A percentile compares a stretch with the other conserved stretches of the same genome.
Evolutionary conservation across 108 stramenopile species (phyloP).

Genomic region (Cyclotella atomus): DNA sequence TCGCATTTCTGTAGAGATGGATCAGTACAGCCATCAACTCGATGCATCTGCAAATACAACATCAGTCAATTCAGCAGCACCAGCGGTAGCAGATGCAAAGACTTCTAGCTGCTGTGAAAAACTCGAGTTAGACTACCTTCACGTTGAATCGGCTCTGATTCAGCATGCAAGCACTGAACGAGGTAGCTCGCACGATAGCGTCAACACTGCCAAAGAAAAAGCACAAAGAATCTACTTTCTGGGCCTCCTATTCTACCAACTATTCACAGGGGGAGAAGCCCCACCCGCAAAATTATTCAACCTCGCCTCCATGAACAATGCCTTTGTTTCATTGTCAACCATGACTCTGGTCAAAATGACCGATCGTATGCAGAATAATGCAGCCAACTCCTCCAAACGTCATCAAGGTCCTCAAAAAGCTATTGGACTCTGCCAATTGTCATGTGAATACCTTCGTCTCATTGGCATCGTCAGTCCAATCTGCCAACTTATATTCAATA

Average conservation of each 20-base stretch:
- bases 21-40: too few species aligned
- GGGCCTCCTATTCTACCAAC: not conserved
- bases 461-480: not conserved
- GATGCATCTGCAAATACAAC: too few species aligned
- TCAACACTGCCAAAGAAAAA: not conserved
- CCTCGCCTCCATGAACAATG: not conserved
- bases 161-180: not conserved
- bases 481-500: slow-evolving; percentile 2
- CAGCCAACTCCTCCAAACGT: not conserved
- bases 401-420: not conserved
- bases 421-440: not conserved
- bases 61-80: too few species aligned
- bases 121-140: too few species aligned
- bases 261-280: not conserved
- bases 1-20: too few species aligned
- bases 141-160: not conserved
- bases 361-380: not conserved
- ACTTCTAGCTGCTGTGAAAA: too few species aligned
- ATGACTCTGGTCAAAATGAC: not conserved
- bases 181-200: not conserved
- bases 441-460: not conserved
- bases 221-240: not conserved
- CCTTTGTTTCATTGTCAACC: not conserved
- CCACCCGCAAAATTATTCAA: not conserved
- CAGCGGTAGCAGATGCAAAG: too few species aligned